Evolutionary conservation across 1,139 yeast genomes (phyloP), one percentile per base, ranked within the genome.

Genomic region (Yamadazyma atmosphaerica): DNA sequence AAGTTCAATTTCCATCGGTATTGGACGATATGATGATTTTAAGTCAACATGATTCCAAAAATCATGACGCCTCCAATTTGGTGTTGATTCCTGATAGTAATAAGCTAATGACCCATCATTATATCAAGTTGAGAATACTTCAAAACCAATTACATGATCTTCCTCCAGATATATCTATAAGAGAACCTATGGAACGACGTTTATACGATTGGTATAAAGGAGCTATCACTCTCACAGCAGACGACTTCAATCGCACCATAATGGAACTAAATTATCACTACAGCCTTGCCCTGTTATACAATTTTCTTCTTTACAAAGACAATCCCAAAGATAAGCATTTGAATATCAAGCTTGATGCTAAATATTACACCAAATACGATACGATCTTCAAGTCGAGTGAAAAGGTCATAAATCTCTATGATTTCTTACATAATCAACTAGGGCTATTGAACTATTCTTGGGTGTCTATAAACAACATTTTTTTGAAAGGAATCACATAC

Each of bases 381-480:
- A 33, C 33, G 9, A 13, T 46, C 2, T 35, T 35, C 28, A 33
- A 41, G 9, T 25, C 44, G 8, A 36, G 45, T 11, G 25, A 37
- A 19, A 26, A 34, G 26, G 34, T 43, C n/a, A 38, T 46, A 7
- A 16, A 31, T 7, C 33, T 27, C 4, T 45, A 46, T 26, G 7
- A 36, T 25, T 28, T 28, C 4, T 33, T 46, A 8, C 44, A 43
- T 16, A 36, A 29, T 12, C 27, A 40, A 6, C 9, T 42, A n/a
- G 36, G 37, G 21, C 26, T 40, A 14, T 29, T 45, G 14, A 87
- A 87, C 56, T 88, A 86, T 60, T 86, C 96, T 0, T 88, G 96
- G 96, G 90, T 89, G 1, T 92, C 94, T 0, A 92, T 87, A 2
- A 95, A 87, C 58, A 87, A 87, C 56, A 63, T 86, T 37, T 86